These are phyloP conservation scores for Euphorbia corollata DNA, from an alignment of 441 rosid genomes.

Conservation along the genomic window DNA sequence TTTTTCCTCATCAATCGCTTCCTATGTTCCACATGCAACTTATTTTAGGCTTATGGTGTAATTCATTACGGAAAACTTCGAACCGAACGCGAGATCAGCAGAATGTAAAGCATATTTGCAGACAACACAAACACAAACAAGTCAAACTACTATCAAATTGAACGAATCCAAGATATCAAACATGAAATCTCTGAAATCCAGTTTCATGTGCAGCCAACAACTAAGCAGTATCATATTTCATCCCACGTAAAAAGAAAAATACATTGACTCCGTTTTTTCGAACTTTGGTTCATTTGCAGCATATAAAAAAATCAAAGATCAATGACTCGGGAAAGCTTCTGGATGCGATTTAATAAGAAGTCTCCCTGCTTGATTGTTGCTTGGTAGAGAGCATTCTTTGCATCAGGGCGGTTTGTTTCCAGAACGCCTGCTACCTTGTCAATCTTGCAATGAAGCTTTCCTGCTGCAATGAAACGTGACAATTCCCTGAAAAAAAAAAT, in stretches of 20 bases:
- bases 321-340: conserved; percentile 90
- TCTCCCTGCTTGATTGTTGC: conserved; percentile 97
- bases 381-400: conserved; percentile 95
- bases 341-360: conserved; percentile 88
- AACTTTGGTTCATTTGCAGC: conserved; percentile 17
- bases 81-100: neutral
- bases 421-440: conserved; percentile 99
- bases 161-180: conserved; percentile 9
- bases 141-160: neutral
- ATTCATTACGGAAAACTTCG: neutral
- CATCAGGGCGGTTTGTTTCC: conserved; percentile 93
- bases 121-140: neutral
- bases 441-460: conserved; percentile 97
- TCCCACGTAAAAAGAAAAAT: neutral
- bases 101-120: neutral
- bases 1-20: too few species aligned
- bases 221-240: conserved; percentile 12
- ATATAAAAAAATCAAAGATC: conserved; percentile 48
- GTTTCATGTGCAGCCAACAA: conserved; percentile 4
- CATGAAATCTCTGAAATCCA: neutral
- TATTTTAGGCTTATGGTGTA: neutral
- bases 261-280: conserved; percentile 5
- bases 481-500: conserved; percentile 57
- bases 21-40: too few species aligned
- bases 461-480: conserved; percentile 86